Conservation (phyloP, 2,329 filamentous ascomycete genomes). For the Epichloe hybrida region DNA sequence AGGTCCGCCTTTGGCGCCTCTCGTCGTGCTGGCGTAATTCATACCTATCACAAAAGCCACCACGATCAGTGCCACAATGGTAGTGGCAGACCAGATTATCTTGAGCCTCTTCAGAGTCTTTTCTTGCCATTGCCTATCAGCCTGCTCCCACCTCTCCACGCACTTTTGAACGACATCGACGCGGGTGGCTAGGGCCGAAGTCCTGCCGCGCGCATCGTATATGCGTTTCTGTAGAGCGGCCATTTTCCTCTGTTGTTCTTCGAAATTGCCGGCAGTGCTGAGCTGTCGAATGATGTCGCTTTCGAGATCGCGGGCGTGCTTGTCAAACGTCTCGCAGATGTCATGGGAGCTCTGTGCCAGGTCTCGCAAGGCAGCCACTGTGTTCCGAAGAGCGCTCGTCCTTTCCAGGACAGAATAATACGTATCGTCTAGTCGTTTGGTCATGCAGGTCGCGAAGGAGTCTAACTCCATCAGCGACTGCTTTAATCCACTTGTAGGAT, state of each 20-base stretch:
- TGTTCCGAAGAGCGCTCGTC: constrained; percentile 48
- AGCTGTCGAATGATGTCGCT: constrained; percentile 49
- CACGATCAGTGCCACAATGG: constrained; percentile 32
- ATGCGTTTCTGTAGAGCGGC: constrained; percentile 48
- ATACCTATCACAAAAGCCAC: constrained; percentile 27
- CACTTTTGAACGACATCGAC: constrained; percentile 50
- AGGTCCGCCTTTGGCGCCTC: not conserved
- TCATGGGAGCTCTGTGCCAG: constrained; percentile 48
- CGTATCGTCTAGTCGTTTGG: constrained; percentile 54
- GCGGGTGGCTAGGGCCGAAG: constrained; percentile 45
- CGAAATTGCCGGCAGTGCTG: constrained; percentile 45
- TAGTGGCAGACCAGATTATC: constrained; percentile 48
- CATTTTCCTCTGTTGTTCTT: constrained; percentile 51
- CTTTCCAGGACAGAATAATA: constrained; percentile 64
- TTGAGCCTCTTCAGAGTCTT: constrained; percentile 49
- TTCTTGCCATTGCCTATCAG: constrained; percentile 55
- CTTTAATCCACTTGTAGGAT: constrained; percentile 31
- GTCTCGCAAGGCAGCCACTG: constrained; percentile 50
- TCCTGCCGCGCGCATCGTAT: constrained; percentile 42
- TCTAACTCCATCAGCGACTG: constrained; percentile 41
- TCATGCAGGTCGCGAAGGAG: constrained; percentile 47
- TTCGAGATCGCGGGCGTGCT: constrained; percentile 44
- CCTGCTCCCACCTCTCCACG: constrained; percentile 54
- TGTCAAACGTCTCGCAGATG: constrained; percentile 44
- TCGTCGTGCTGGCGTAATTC: constrained; percentile 9